phyloP scores from a whole-genome alignment of 257 asterid species.

The Ajuga chamaepitys region DNA sequence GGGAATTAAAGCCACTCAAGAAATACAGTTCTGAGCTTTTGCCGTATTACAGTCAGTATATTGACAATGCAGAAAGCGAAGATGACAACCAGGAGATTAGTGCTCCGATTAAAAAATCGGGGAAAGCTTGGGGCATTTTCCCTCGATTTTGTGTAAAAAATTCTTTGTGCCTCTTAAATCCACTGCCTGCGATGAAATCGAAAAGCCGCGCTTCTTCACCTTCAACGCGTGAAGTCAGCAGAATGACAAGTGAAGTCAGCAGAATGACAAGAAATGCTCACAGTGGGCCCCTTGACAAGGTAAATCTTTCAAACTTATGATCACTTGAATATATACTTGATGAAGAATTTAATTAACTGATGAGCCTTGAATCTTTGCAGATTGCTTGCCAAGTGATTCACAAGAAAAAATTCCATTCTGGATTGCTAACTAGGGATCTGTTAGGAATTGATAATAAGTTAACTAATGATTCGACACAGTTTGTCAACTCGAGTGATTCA shows the following conservation, averaged over 20 bases:
- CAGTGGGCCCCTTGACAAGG: conserved; percentile 95
- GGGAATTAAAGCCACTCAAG: conserved; percentile 47
- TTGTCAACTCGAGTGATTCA: conserved; percentile 27
- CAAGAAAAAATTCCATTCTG: conserved; percentile 66
- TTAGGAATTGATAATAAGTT: conserved; percentile 30
- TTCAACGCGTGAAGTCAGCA: conserved; percentile 32
- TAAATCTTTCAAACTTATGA: conserved; percentile 9
- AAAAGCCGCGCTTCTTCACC: conserved; percentile 48
- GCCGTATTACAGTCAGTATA: conserved; percentile 27
- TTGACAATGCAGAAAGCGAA: conserved; percentile 50
- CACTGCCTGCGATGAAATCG: conserved; percentile 52
- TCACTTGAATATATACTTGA: not conserved
- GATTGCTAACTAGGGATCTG: conserved; percentile 58
- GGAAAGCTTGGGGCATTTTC: conserved; percentile 73
- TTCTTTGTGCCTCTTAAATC: conserved; percentile 63
- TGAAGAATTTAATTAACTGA: not conserved
- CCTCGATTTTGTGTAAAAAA: conserved; percentile 80
- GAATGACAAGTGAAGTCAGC: conserved; percentile 51
- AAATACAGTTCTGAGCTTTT: conserved; percentile 26
- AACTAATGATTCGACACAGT: conserved; percentile 25
- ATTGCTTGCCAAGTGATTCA: conserved; percentile 39
- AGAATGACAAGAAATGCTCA: conserved; percentile 62
- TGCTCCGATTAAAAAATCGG: conserved; percentile 43
- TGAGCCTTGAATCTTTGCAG: conserved; percentile 32
- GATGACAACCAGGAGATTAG: conserved; percentile 28